Conservation (phyloP, 2,329 filamentous ascomycete genomes). For the Metarhizium rileyi region DNA sequence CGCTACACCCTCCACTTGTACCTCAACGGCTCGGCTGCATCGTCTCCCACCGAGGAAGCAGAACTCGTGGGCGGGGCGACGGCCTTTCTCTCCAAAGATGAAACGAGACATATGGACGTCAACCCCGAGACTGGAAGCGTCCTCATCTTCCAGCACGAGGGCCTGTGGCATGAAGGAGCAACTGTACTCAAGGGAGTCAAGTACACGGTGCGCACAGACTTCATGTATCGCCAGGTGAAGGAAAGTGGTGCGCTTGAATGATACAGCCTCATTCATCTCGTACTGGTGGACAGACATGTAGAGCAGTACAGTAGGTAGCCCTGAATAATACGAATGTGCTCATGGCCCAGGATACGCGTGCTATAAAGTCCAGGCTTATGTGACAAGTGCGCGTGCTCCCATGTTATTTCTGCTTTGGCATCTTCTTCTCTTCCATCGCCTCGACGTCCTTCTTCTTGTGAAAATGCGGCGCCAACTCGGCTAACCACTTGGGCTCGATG, state of each 20-base stretch:
- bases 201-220: constrained; percentile 47
- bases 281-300: too few relatives aligned
- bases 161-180: constrained; percentile 43
- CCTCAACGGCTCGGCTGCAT: constrained; percentile 20
- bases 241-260: too few relatives aligned
- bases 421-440: constrained; percentile 64
- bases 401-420: constrained; percentile 26
- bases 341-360: not conserved
- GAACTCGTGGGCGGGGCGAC: constrained; percentile 43
- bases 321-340: not conserved
- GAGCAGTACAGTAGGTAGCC: too few relatives aligned
- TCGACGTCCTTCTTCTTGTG: constrained; percentile 90
- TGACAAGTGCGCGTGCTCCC: not conserved
- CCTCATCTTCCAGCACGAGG: constrained; percentile 47
- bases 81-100: constrained; percentile 37
- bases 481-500: constrained; percentile 74
- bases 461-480: constrained; percentile 87
- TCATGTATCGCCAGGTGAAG: constrained; percentile 37
- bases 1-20: constrained; percentile 48
- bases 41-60: constrained; percentile 11
- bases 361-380: too few relatives aligned
- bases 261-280: too few relatives aligned
- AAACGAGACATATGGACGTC: constrained; percentile 37
- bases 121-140: constrained; percentile 48
- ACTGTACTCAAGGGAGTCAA: constrained; percentile 41